A percentile compares a stretch with the other conserved stretches of the same genome.
Conservation (phyloP, 169 alveolate species). For the Babesia bigemina region DNA sequence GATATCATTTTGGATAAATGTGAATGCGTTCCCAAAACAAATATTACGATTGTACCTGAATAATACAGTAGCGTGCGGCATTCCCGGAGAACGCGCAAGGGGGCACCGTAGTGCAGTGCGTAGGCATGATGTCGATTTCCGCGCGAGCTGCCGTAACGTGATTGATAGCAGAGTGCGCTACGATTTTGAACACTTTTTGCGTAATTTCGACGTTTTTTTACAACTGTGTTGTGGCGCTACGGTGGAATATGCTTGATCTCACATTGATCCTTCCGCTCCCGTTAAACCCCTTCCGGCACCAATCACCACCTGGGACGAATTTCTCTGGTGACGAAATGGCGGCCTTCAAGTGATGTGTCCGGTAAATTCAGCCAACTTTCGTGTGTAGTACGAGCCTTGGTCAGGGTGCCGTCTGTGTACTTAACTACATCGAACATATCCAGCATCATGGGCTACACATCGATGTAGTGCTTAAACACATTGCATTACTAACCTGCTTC, state of each 20-base stretch:
- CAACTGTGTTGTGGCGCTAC: no score
- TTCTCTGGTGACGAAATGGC: conserved; percentile 69
- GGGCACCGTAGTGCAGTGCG: conserved; percentile 53
- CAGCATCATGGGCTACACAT: conserved; percentile 67
- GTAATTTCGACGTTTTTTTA: no score
- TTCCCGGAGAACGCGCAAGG: not conserved
- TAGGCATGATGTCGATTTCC: conserved; percentile 12
- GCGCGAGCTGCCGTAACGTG: no score
- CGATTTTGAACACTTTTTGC: no score
- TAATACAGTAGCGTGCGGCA: no score
- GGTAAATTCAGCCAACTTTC: conserved; percentile 80
- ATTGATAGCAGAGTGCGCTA: no score
- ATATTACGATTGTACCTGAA: not conserved
- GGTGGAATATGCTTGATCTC: no score
- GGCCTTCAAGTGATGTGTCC: conserved; percentile 74
- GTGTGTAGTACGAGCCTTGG: conserved; percentile 72
- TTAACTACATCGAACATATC: conserved; percentile 59
- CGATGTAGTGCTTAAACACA: not conserved
- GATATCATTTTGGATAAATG: not conserved
- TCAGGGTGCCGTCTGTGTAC: conserved; percentile 65
- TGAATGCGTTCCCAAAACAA: not conserved
- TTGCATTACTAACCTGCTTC: conserved; percentile 61
- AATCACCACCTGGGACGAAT: conserved; percentile 53
- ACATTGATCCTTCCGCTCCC: no score
- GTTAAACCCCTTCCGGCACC: not conserved